Percentiles rank a stretch among this genome's conserved stretches.
Conservation (phyloP, 345 rosid genomes). For the Murraya koenigii region DNA sequence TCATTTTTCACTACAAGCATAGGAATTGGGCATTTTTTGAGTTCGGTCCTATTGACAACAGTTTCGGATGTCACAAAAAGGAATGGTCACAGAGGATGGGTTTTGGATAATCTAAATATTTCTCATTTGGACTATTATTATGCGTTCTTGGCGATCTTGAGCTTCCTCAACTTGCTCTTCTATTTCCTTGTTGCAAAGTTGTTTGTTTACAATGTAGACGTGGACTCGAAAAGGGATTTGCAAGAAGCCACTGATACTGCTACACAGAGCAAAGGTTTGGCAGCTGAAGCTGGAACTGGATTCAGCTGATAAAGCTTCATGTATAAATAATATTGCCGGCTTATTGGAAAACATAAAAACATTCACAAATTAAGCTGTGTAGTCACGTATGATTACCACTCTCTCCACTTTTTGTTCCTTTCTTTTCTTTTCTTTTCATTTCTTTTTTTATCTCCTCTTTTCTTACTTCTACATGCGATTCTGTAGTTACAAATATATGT, state of each 20-base stretch:
- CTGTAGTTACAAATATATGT: too few species aligned
- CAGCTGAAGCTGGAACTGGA: neutral
- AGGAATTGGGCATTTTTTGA: slow-evolving; percentile 63
- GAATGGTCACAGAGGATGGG: slow-evolving; percentile 56
- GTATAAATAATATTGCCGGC: neutral
- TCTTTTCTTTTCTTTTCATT: too few species aligned
- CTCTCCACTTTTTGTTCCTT: too few species aligned
- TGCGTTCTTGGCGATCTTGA: slow-evolving; percentile 52
- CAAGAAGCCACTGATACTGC: slow-evolving; percentile 16
- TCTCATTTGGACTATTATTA: slow-evolving; percentile 70
- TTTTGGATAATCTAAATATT: slow-evolving; percentile 62
- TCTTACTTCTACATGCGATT: too few species aligned
- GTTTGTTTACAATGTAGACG: slow-evolving; percentile 57
- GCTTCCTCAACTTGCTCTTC: slow-evolving; percentile 48
- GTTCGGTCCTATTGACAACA: slow-evolving; percentile 55
- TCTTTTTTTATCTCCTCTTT: too few species aligned
- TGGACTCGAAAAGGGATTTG: slow-evolving; percentile 17
- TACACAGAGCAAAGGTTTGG: slow-evolving; percentile 4
- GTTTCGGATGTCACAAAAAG: slow-evolving; percentile 46
- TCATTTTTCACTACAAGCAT: slow-evolving; percentile 58
- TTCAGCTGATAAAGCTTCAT: neutral
- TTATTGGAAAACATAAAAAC: neutral
- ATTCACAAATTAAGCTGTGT: neutral
- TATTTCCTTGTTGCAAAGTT: slow-evolving; percentile 50
- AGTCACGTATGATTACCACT: neutral